Base-by-base conservation (phyloP, 305 asterid species). In the Ilex paraguariensis region DNA sequence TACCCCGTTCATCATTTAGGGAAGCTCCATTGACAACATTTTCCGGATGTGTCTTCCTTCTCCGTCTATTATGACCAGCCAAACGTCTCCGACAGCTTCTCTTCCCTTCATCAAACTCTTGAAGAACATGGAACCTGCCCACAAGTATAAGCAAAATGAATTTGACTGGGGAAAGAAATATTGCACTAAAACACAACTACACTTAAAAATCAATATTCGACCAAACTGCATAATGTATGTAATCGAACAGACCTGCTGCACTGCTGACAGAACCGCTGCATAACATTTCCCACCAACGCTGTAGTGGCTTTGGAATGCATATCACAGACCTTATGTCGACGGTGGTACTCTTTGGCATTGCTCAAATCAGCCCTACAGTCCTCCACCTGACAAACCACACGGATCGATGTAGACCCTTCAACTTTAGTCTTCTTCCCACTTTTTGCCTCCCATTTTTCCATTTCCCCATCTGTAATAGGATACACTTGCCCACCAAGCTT, bases 91-190 rank as follows among this genome's bases (percentile, higher is more conserved):
- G 96, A 69, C 98, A 89, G 79, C 98, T 92, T 58, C 97, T 75
- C 71, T 87, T 92, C 70, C 95, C 98, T 79, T 92, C 98, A 73
- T 92, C 98, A 81, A 92, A 92, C 77, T 92, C 98, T 84, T 85
- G 86, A 57, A 92, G 97, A 76, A 63, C 73, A 62, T 92, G 98
- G 76, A 92, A 92, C 90, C 98, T 92, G 72, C 70, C 69, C 33
- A 76, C 12, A 75, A 60, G 64, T 12, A 17, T 16, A 51, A 33
- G 40, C 48, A 62, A 51, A 62, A 44, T 16, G 39, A 31, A 48
- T 63, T 56, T 52, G 68, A 52, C 60, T 36, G 33, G 58, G 28
- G 52, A 64, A 48, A 46, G 8, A 42, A 42, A 42, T 21, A 21
- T 21, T 21, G 28, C 28, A 21, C 28, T 21, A 21, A 21, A 21